phyloP scores from a whole-genome alignment of 306 rosid genomes.

The Ziziphus jujuba region DNA sequence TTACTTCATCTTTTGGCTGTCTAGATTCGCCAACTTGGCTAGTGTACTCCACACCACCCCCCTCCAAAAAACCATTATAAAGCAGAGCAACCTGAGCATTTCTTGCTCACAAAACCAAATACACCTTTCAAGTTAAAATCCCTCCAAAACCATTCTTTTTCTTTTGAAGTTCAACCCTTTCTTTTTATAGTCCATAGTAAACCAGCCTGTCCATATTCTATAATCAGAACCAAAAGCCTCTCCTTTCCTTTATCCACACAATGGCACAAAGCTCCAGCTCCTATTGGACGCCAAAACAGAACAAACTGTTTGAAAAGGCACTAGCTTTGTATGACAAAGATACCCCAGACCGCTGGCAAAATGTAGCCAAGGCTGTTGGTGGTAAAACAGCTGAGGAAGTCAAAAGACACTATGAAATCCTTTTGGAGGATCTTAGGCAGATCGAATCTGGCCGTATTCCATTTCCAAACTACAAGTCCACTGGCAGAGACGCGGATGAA shows the following conservation, averaged over 20 bases:
- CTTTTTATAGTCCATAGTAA: too few relatives aligned
- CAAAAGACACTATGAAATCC: constrained; percentile 35
- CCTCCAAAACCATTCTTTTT: neutral
- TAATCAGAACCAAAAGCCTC: too few relatives aligned
- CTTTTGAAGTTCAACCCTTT: neutral
- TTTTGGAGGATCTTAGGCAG: constrained; percentile 35
- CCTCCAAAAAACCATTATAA: constrained; percentile 32
- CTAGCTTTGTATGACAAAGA: constrained; percentile 43
- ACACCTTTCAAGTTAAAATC: too few relatives aligned
- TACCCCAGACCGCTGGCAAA: constrained; percentile 46
- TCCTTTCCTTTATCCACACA: neutral
- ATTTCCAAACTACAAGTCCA: constrained; percentile 31
- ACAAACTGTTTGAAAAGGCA: constrained; percentile 41
- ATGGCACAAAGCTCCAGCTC: constrained; percentile 46
- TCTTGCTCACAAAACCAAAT: constrained; percentile 25
- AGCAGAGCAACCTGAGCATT: constrained; percentile 20
- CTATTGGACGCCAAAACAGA: constrained; percentile 40
- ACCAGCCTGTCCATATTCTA: too few relatives aligned
- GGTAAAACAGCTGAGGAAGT: constrained; percentile 42
- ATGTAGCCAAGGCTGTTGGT: constrained; percentile 43
- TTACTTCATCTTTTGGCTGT: constrained; percentile 27
- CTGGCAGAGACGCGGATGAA: constrained; percentile 4
- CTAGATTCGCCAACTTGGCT: constrained; percentile 32
- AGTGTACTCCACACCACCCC: constrained; percentile 9
- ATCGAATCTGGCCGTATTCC: constrained; percentile 47